Evolutionary conservation across 2,329 filamentous ascomycete genomes (phyloP).

Genomic region (Fusarium longipes): DNA sequence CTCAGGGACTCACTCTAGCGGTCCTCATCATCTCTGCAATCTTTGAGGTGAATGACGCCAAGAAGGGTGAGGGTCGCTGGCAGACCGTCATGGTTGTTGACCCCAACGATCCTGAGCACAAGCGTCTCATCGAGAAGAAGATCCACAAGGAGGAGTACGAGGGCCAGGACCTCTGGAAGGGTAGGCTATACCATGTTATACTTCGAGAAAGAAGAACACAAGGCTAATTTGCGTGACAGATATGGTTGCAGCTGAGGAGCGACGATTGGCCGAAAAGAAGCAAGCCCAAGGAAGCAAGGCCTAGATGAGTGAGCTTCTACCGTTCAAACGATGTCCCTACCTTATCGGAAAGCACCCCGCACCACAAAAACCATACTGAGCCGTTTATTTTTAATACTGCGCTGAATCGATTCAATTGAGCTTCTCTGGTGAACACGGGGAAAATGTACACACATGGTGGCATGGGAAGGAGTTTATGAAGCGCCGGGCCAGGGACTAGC

Average conservation of each 20-base stretch:
- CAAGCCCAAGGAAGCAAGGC: conserved; percentile 34
- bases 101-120: conserved; percentile 83
- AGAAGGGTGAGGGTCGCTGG: conserved; percentile 80
- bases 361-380: background rate
- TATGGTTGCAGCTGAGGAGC: conserved; percentile 86
- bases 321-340: background rate
- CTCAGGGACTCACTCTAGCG: conserved; percentile 86
- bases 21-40: conserved; percentile 85
- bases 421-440: background rate
- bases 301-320: conserved; percentile 12
- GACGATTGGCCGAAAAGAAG: conserved; percentile 60
- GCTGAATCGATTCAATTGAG: conserved; percentile 1
- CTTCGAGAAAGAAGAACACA: background rate
- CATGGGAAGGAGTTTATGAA: conserved; percentile 8
- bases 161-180: conserved; percentile 93
- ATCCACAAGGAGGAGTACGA: conserved; percentile 88
- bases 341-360: background rate
- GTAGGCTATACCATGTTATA: conserved; percentile 57
- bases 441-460: conserved; percentile 13
- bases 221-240: conserved; percentile 59
- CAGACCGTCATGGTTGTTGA: conserved; percentile 85
- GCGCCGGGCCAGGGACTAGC: background rate
- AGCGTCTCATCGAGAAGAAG: conserved; percentile 85
- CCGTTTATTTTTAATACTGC: conserved; percentile 22
- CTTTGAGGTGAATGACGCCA: conserved; percentile 83